Conservation (phyloP, 2,329 filamentous ascomycete species). For the Pseudogymnoascus destructans region DNA sequence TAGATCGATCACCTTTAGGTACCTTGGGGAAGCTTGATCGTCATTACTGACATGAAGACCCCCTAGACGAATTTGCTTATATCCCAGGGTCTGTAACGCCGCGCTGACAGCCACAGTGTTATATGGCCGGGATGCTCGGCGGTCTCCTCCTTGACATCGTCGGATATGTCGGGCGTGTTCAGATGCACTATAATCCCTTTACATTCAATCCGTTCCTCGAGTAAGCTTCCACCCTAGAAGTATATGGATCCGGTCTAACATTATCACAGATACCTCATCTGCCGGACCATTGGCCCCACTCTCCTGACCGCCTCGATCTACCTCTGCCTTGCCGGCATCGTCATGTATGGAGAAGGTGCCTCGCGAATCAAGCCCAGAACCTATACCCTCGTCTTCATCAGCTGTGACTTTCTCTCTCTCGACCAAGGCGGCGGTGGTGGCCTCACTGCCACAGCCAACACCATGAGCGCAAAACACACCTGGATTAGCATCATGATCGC, state of each 20-base stretch:
- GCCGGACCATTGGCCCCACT: constrained; percentile 30
- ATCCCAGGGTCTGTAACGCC: neutral
- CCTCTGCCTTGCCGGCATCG: constrained; percentile 48
- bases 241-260: neutral
- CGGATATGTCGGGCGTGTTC: constrained; percentile 41
- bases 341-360: constrained; percentile 35
- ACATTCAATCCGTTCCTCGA: constrained; percentile 41
- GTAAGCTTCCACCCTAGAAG: constrained; percentile 28
- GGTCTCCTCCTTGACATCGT: constrained; percentile 39
- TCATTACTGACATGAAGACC: neutral
- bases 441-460: constrained; percentile 30
- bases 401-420: constrained; percentile 44
- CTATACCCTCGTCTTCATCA: constrained; percentile 41
- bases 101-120: constrained; percentile 24
- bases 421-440: constrained; percentile 45
- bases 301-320: constrained; percentile 51
- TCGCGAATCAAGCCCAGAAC: constrained; percentile 37
- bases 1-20: neutral
- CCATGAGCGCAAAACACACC: constrained; percentile 21
- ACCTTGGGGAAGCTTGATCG: neutral
- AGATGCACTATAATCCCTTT: constrained; percentile 42
- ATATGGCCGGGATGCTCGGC: constrained; percentile 36
- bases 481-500: constrained; percentile 45
- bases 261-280: constrained; percentile 29
- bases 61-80: neutral